These are phyloP conservation scores for Paraphoma sp. DNA, from an alignment of 2,329 filamentous ascomycete species.

Conservation along the genomic window DNA sequence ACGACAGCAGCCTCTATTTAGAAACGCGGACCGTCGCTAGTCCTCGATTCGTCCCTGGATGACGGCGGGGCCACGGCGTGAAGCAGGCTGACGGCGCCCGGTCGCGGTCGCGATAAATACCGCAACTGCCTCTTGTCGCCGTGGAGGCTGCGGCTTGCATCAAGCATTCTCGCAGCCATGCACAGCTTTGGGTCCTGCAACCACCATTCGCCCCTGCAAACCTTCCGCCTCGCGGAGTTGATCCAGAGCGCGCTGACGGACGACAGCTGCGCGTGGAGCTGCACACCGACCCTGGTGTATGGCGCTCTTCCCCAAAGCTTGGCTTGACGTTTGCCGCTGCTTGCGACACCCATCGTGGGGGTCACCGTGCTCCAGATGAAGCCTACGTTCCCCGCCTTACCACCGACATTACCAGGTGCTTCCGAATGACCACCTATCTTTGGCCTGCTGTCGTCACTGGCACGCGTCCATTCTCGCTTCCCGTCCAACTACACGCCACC, in stretches of 20 bases:
- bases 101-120: conserved; percentile 19
- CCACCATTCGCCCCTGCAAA: conserved; percentile 4
- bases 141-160: conserved; percentile 9
- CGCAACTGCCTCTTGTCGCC: conserved; percentile 15
- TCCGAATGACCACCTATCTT: conserved; percentile 1
- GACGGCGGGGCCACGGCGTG: conserved; percentile 8
- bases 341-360: conserved; percentile 20
- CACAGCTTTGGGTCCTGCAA: background rate
- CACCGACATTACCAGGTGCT: background rate
- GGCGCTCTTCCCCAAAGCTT: conserved; percentile 14
- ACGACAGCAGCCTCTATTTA: conserved; percentile 3
- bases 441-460: conserved; percentile 9
- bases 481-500: background rate
- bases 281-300: conserved; percentile 3
- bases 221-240: background rate
- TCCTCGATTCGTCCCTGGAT: conserved; percentile 3
- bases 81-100: conserved; percentile 9
- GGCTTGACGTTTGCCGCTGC: conserved; percentile 17
- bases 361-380: conserved; percentile 2
- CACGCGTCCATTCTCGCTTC: conserved; percentile 3
- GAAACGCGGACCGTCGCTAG: conserved; percentile 12
- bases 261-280: conserved; percentile 9
- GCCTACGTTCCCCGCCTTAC: background rate
- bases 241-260: conserved; percentile 1
- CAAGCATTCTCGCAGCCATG: conserved; percentile 9